Evolutionary conservation across 306 rosid species (phyloP).

Genomic region (Phaseolus lunatus): DNA sequence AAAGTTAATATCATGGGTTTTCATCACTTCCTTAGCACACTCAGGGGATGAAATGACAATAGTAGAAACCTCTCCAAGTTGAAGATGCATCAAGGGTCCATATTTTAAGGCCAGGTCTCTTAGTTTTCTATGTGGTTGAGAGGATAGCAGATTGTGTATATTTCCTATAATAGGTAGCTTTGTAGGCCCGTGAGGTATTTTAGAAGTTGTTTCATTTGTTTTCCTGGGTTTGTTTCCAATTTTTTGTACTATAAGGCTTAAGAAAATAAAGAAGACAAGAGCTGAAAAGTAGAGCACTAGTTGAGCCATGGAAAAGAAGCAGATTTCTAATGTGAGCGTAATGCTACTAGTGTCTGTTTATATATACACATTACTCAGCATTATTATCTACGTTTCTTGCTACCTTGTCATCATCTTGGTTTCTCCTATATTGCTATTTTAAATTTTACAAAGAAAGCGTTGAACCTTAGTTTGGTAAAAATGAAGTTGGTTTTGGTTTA

Average conservation of each 20-base stretch:
- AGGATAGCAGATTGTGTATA: constrained; percentile 21
- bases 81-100: constrained; percentile 56
- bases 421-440: no score
- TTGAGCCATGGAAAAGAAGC: background rate
- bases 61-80: constrained; percentile 53
- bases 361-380: no score
- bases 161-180: constrained; percentile 54
- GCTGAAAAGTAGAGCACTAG: background rate
- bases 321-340: no score
- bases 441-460: no score
- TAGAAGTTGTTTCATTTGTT: background rate
- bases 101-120: constrained; percentile 50
- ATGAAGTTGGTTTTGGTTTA: no score
- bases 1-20: constrained; percentile 51
- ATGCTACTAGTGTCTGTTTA: no score
- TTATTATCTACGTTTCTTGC: no score
- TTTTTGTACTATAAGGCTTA: background rate
- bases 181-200: constrained; percentile 48
- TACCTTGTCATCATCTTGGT: no score
- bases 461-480: no score
- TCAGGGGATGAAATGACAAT: constrained; percentile 54
- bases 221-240: background rate
- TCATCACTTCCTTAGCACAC: constrained; percentile 48
- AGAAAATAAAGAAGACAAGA: background rate
- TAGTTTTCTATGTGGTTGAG: constrained; percentile 42